phyloP scores from a whole-genome alignment of 371 early-diverging fungal genomes.

The Mucor piriformis region DNA sequence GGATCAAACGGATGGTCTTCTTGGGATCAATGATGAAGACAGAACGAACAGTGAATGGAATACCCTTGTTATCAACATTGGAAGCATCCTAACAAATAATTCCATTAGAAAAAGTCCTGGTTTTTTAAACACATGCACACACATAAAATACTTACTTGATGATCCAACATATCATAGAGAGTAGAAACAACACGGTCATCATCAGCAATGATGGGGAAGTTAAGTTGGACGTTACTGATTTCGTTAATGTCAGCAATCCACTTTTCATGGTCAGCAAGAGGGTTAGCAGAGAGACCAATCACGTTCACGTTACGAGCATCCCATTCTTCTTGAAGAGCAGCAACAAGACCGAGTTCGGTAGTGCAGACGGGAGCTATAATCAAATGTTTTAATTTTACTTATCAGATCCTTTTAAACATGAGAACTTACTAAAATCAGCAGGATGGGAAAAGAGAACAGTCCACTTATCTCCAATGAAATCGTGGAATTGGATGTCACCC shows the following conservation, averaged over 20 bases:
- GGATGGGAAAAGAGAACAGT: conserved; percentile 94
- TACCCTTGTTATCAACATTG: conserved; percentile 85
- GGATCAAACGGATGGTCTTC: conserved; percentile 85
- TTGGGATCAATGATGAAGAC: conserved; percentile 95
- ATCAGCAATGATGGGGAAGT: conserved; percentile 95
- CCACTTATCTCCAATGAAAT: conserved; percentile 86
- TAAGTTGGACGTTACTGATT: conserved; percentile 73
- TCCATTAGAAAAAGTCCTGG: no score
- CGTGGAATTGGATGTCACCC: conserved; percentile 89
- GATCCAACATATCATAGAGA: conserved; percentile 95
- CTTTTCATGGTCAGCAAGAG: conserved; percentile 74
- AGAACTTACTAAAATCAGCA: conserved; percentile 84
- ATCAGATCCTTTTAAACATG: not conserved
- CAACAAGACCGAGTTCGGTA: conserved; percentile 92
- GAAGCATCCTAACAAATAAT: conserved; percentile 75
- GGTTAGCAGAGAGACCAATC: conserved; percentile 92
- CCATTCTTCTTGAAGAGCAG: conserved; percentile 78
- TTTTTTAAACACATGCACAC: not conserved
- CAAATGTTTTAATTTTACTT: not conserved
- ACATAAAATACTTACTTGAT: conserved; percentile 32
- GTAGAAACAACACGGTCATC: conserved; percentile 79
- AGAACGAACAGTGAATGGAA: conserved; percentile 93
- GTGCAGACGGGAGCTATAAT: conserved; percentile 88
- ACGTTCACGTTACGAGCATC: conserved; percentile 82
- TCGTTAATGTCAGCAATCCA: conserved; percentile 94